Evolutionary conservation across 805 yeast species (phyloP).

Genomic region (Wickerhamiella allomyrinae): DNA sequence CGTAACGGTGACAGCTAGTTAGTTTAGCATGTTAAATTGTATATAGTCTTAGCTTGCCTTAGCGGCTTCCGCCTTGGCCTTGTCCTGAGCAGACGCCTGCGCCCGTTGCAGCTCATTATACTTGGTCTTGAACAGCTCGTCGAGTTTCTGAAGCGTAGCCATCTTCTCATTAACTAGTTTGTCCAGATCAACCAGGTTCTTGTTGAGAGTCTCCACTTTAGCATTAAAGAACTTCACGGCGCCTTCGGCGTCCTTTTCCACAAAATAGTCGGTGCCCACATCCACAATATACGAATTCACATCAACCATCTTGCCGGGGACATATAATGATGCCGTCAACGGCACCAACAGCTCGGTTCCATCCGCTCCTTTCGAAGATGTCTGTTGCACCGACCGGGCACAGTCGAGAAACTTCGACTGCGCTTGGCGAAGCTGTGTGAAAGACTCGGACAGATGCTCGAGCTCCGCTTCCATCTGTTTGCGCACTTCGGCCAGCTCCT

Average conservation of each 20-base stretch:
- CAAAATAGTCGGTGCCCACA: conserved; percentile 91
- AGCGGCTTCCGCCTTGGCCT: conserved; percentile 8
- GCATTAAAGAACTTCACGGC: conserved; percentile 57
- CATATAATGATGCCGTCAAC: conserved; percentile 72
- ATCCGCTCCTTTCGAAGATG: conserved; percentile 31
- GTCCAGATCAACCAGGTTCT: conserved; percentile 60
- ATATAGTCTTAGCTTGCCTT: no score
- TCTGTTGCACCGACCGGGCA: conserved; percentile 46
- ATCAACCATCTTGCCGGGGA: conserved; percentile 66
- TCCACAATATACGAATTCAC: conserved; percentile 70
- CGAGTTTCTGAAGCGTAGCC: conserved; percentile 46
- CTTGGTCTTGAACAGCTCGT: conserved; percentile 23
- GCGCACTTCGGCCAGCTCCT: conserved; percentile 73
- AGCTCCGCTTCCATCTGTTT: conserved; percentile 73
- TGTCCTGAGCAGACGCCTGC: conserved; percentile 7
- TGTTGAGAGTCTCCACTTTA: conserved; percentile 56
- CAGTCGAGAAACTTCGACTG: conserved; percentile 73
- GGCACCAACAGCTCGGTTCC: conserved; percentile 61
- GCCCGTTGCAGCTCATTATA: conserved; percentile 10
- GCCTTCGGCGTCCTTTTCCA: conserved; percentile 58
- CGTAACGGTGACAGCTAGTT: conserved; percentile 1
- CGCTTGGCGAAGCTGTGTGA: conserved; percentile 72
- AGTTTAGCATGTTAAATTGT: no score
- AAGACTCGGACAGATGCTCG: conserved; percentile 71
- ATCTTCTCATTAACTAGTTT: conserved; percentile 64